A percentile compares a stretch with the other conserved stretches of the same genome.
These are phyloP conservation scores for Zangia roseola DNA, from an alignment of 768 basidiomycete species.

Conservation along the genomic window DNA sequence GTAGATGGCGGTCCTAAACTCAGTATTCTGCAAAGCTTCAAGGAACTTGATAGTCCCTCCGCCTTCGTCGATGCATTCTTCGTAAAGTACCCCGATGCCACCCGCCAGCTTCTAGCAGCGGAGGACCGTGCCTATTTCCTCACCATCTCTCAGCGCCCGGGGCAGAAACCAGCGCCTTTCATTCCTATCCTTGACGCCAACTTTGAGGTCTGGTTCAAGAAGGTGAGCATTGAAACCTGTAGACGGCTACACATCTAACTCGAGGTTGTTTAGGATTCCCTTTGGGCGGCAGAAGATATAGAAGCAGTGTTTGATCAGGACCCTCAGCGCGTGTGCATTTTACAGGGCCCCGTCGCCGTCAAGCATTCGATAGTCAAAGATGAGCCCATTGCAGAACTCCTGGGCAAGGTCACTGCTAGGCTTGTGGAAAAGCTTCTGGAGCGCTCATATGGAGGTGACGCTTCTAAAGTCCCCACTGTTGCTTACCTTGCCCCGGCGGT, in stretches of 20 bases:
- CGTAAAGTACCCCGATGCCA: conserved; percentile 76
- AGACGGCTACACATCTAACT: conserved; percentile 9
- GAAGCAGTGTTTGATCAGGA: conserved; percentile 99
- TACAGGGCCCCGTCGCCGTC: conserved; percentile 94
- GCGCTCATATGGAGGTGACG: conserved; percentile 74
- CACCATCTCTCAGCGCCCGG: conserved; percentile 90
- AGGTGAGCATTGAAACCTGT: conserved; percentile 49
- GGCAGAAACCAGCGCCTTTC: conserved; percentile 98
- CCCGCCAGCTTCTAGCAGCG: conserved; percentile 81
- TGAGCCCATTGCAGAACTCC: conserved; percentile 89
- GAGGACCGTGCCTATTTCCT: conserved; percentile 97
- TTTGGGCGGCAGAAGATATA: conserved; percentile 97
- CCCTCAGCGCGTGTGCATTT: conserved; percentile 95
- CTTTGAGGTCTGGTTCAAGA: conserved; percentile 99
- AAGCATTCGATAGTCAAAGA: conserved; percentile 87
- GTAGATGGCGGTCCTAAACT: conserved; percentile 80
- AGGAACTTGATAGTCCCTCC: conserved; percentile 76
- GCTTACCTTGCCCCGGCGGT: conserved; percentile 78
- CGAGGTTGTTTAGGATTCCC: conserved; percentile 65
- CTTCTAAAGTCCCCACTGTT: conserved; percentile 67
- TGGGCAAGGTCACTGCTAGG: conserved; percentile 79
- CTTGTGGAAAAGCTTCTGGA: conserved; percentile 81
- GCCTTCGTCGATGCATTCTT: conserved; percentile 83
- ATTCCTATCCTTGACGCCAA: conserved; percentile 91
- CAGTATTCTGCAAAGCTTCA: conserved; percentile 83